A percentile compares a stretch with the other conserved stretches of the same genome.
Evolutionary conservation across 768 basidiomycete genomes (phyloP).

Genomic region (Peribolospora kevripleyi): DNA sequence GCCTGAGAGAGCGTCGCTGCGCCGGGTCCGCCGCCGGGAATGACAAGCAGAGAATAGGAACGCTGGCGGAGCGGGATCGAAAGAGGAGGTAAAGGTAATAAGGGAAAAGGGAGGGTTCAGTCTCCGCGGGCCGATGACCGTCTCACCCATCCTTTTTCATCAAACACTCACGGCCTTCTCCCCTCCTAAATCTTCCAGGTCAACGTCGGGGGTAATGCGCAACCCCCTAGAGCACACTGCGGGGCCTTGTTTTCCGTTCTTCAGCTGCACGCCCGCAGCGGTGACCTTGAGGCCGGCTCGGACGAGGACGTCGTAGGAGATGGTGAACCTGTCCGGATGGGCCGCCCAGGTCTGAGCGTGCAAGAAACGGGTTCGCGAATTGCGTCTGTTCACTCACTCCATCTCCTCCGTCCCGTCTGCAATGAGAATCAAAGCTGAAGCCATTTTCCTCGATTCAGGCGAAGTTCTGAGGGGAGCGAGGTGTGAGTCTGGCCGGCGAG

Average conservation of each 20-base stretch:
- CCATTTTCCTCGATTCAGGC: too few relatives aligned
- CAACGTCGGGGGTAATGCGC: constrained; percentile 4
- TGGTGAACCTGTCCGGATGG: background rate
- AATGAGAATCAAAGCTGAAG: constrained; percentile 1
- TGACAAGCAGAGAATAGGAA: background rate
- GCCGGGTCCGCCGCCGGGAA: constrained; percentile 10
- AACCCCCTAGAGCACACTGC: constrained; percentile 4
- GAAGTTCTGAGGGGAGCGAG: too few relatives aligned
- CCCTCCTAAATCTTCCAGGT: constrained; percentile 4
- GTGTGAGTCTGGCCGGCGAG: too few relatives aligned
- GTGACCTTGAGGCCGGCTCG: constrained; percentile 6
- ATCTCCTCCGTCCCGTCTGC: constrained; percentile 11
- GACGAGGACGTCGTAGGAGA: constrained; percentile 6
- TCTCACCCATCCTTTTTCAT: constrained; percentile 5
- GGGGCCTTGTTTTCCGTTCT: constrained; percentile 2
- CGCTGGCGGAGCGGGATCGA: background rate
- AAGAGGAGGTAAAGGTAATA: background rate
- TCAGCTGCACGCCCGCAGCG: constrained; percentile 6
- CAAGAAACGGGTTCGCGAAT: background rate
- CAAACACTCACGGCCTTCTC: background rate
- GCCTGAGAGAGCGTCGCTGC: constrained; percentile 7
- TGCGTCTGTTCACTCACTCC: background rate
- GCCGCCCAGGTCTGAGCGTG: background rate
- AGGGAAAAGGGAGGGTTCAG: background rate
- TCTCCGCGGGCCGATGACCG: background rate